These are phyloP conservation scores for Candida railenensis DNA, from an alignment of 805 yeast genomes.

Conservation along the genomic window DNA sequence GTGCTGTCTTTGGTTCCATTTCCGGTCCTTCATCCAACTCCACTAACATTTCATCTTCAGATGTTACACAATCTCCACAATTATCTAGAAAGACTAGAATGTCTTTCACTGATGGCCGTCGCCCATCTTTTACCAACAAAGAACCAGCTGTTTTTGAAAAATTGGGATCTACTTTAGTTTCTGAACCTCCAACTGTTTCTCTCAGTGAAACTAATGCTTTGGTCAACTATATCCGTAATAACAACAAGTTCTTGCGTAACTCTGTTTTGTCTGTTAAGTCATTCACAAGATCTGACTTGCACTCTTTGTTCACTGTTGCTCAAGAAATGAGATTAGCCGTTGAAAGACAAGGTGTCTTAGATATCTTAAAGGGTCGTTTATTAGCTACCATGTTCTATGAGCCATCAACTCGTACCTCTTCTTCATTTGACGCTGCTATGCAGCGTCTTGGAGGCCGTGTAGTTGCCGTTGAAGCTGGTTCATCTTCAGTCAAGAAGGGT, in stretches of 20 bases:
- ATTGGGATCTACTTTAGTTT: conserved; percentile 66
- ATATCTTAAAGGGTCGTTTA: conserved; percentile 84
- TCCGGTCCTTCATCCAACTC: conserved; percentile 20
- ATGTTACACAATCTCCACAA: conserved; percentile 40
- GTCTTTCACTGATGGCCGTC: conserved; percentile 34
- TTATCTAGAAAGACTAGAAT: conserved; percentile 36
- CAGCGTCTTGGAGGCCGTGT: conserved; percentile 99
- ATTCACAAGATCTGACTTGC: conserved; percentile 84
- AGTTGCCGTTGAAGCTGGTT: conserved; percentile 76
- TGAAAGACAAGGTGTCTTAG: conserved; percentile 93
- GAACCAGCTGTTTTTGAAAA: conserved; percentile 45
- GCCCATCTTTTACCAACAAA: conserved; percentile 31
- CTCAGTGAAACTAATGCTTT: conserved; percentile 78
- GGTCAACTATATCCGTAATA: conserved; percentile 68
- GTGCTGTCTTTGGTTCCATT: conserved; percentile 33
- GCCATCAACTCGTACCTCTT: conserved; percentile 95
- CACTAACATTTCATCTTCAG: conserved; percentile 15
- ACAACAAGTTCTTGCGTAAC: conserved; percentile 88
- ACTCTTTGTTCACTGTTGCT: conserved; percentile 91
- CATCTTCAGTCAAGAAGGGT: conserved; percentile 97
- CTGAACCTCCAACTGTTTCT: conserved; percentile 70
- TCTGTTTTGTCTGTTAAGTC: conserved; percentile 87
- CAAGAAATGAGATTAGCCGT: conserved; percentile 97
- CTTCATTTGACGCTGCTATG: conserved; percentile 99
- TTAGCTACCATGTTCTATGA: conserved; percentile 96